These are phyloP conservation scores for Ceratocystis cubensis DNA, from an alignment of 2,329 filamentous ascomycete species.

Conservation along the genomic window DNA sequence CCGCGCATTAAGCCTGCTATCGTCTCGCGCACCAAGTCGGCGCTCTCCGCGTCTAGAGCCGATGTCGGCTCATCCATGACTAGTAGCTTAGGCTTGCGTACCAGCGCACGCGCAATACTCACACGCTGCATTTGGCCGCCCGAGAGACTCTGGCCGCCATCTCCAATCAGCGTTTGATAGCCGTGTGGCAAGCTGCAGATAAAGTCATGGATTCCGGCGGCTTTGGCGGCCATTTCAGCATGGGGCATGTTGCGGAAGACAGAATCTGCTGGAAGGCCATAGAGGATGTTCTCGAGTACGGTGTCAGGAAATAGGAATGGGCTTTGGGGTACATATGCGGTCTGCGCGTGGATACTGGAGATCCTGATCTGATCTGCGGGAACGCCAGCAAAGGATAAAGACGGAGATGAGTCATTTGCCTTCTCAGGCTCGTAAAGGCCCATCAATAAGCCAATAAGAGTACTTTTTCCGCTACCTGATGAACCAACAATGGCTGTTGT, in stretches of 20 bases:
- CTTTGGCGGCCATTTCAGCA: conserved; percentile 37
- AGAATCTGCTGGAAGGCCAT: conserved; percentile 52
- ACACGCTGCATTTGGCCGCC: conserved; percentile 76
- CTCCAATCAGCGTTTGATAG: conserved; percentile 63
- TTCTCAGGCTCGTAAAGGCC: conserved; percentile 48
- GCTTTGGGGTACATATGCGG: conserved; percentile 57
- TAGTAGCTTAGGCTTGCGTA: conserved; percentile 57
- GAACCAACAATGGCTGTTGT: conserved; percentile 68
- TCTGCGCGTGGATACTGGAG: conserved; percentile 43
- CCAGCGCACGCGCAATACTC: conserved; percentile 66
- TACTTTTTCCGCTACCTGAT: conserved; percentile 87
- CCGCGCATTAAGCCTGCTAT: conserved; percentile 41
- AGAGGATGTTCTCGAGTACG: conserved; percentile 69
- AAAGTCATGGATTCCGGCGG: conserved; percentile 57
- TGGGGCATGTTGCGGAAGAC: conserved; percentile 35
- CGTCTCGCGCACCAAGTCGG: conserved; percentile 50
- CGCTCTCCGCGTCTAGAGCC: conserved; percentile 59
- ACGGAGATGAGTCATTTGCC: background rate
- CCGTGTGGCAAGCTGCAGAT: conserved; percentile 53
- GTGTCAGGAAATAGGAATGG: conserved; percentile 67
- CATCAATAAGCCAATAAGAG: conserved; percentile 61
- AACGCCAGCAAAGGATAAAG: conserved; percentile 7
- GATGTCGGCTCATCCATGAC: conserved; percentile 82
- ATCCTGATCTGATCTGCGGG: conserved; percentile 41
- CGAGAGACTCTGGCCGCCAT: conserved; percentile 59